Conservation (phyloP, 306 rosid genomes). For the Senna siamea region DNA sequence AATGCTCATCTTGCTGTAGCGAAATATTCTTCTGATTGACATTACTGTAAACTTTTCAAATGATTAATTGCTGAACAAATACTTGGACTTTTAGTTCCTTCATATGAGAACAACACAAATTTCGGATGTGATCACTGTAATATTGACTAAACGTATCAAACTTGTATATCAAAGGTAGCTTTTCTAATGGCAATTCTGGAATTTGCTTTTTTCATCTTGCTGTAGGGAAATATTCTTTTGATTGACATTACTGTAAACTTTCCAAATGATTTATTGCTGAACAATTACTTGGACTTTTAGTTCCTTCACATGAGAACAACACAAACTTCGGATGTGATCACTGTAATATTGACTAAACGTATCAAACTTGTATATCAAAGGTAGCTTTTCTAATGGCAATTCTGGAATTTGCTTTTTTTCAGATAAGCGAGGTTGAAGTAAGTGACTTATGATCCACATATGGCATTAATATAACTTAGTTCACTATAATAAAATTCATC, state of each 20-base stretch:
- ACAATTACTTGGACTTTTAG: background rate
- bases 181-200: background rate
- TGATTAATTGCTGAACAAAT: background rate
- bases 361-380: background rate
- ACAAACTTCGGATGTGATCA: background rate
- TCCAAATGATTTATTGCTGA: background rate
- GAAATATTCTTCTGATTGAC: constrained; percentile 7
- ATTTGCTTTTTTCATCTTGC: constrained; percentile 1
- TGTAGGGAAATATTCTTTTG: background rate
- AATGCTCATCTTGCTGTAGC: constrained; percentile 28
- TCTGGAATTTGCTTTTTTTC: background rate
- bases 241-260: background rate
- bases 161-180: background rate
- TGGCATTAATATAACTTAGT: background rate
- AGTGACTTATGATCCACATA: background rate
- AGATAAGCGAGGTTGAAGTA: background rate
- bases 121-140: background rate
- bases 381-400: constrained; percentile 4
- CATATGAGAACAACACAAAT: background rate
- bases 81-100: constrained; percentile 2
- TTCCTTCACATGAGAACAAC: background rate
- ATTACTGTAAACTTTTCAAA: background rate
- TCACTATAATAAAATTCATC: background rate
- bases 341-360: background rate
- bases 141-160: background rate